Conservation (phyloP, 2,329 filamentous ascomycete species). For the Orbilia blumenaviensis region DNA sequence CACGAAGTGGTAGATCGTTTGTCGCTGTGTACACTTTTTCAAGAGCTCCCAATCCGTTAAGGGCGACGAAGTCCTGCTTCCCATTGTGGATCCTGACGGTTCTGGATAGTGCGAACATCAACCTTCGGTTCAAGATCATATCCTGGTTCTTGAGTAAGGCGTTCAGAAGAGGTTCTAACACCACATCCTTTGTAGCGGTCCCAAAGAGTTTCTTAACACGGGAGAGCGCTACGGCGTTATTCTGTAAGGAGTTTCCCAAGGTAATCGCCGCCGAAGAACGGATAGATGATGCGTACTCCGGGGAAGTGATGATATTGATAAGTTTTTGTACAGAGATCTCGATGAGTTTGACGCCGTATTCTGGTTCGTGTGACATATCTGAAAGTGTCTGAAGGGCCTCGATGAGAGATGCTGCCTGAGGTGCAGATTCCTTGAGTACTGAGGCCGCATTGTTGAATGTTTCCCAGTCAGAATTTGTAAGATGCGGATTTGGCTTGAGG, state of each 20-base stretch:
- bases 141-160: conserved; percentile 54
- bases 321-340: conserved; percentile 69
- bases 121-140: conserved; percentile 50
- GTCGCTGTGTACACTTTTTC: conserved; percentile 66
- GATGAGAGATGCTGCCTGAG: conserved; percentile 52
- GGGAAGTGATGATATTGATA: conserved; percentile 65
- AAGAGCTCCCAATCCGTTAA: conserved; percentile 67
- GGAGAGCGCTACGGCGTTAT: conserved; percentile 70
- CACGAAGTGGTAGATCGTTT: conserved; percentile 66
- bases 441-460: conserved; percentile 65
- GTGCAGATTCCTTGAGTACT: conserved; percentile 63
- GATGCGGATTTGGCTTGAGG: conserved; percentile 58
- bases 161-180: conserved; percentile 59
- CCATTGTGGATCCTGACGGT: conserved; percentile 68
- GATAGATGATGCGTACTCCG: conserved; percentile 55
- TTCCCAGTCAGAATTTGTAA: conserved; percentile 61
- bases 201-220: conserved; percentile 57
- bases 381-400: conserved; percentile 67
- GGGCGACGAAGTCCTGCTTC: conserved; percentile 67
- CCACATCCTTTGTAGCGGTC: conserved; percentile 58
- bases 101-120: conserved; percentile 65
- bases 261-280: conserved; percentile 67
- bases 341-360: conserved; percentile 72
- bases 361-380: conserved; percentile 74
- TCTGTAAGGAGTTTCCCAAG: conserved; percentile 69